These are phyloP conservation scores for Ceratocystis variospora DNA, from an alignment of 2,329 filamentous ascomycete species.

Conservation along the genomic window DNA sequence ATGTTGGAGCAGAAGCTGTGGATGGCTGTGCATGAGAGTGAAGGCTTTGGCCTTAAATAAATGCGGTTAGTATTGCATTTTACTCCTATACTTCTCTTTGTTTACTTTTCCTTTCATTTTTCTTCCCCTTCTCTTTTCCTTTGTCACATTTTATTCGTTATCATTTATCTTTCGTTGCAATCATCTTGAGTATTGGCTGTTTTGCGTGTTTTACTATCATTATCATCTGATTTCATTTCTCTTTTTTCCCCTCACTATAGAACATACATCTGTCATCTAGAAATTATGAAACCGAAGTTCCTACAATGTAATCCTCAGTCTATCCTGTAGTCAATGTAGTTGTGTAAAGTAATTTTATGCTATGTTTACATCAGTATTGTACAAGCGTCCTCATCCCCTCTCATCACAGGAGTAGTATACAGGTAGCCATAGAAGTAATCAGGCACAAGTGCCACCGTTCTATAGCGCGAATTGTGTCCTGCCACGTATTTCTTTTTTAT, in stretches of 20 bases:
- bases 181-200: not conserved
- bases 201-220: not conserved
- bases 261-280: not conserved
- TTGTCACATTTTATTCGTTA: not conserved
- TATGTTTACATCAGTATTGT: constrained; percentile 4
- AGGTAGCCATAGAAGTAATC: not conserved
- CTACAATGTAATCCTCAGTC: not conserved
- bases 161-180: too few species aligned
- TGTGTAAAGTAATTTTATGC: constrained; percentile 1
- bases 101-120: not conserved
- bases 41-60: constrained; percentile 81
- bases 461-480: constrained; percentile 39
- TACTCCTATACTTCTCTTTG: not conserved
- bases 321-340: not conserved
- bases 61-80: not conserved
- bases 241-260: not conserved
- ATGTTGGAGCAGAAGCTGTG: constrained; percentile 61
- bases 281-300: not conserved
- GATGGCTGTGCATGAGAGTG: constrained; percentile 77
- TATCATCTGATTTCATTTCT: not conserved
- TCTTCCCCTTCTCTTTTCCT: not conserved
- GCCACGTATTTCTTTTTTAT: constrained; percentile 40
- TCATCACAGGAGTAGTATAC: not conserved
- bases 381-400: not conserved
- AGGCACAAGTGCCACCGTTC: constrained; percentile 37